Evolutionary conservation across 768 basidiomycete species (phyloP), one percentile per base, ranked within the genome.

Genomic region (Mrakia gelida): DNA sequence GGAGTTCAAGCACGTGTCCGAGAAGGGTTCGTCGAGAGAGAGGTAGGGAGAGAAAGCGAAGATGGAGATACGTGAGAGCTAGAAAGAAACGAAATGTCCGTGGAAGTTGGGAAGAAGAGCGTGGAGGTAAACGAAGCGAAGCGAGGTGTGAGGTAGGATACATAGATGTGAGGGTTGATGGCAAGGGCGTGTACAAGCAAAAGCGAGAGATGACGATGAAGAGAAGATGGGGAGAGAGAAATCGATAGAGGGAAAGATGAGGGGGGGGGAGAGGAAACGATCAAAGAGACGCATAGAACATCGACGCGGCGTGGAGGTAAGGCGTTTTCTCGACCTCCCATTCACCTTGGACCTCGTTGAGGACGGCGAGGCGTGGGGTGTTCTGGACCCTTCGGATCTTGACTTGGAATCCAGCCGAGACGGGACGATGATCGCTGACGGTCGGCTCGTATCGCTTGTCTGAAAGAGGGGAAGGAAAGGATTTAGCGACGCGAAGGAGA

Each of bases 381-480:
- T 86, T 86, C 72, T 89, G 84, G 65, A 97, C 88, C 56, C 85
- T 87, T 86, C 95, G 96, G 56, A 95, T 87, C 70, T 88, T 90
- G 54, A 95, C 85, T 72, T 83, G 84, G 83, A 95, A 94, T 7
- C 87, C 92, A 8, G 92, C 91, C 43, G 92, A 93, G 68, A 98
- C 89, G 11, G 95, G 94, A 9, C 92, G 88, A 84, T 97, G 95
- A 85, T 98, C 95, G 13, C 92, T 93, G 7, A 95, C 90, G 80
- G 93, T 92, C 73, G 87, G 88, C 84, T 97, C 95, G 84, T 93
- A 95, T 28, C 96, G 87, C 62, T 84, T 84, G 84, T 99, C 76
- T 77, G 63, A 7, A 34, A 11, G 5, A 1, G 62, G n/a, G 21
- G 23, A 28, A 49, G n/a, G 28, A 52, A 21, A 65, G 41, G 28